A percentile compares a stretch with the other conserved stretches of the same genome.
Evolutionary conservation across 1,284 basidiomycete species (phyloP).

Genomic region (Phenoliferia sp.): DNA sequence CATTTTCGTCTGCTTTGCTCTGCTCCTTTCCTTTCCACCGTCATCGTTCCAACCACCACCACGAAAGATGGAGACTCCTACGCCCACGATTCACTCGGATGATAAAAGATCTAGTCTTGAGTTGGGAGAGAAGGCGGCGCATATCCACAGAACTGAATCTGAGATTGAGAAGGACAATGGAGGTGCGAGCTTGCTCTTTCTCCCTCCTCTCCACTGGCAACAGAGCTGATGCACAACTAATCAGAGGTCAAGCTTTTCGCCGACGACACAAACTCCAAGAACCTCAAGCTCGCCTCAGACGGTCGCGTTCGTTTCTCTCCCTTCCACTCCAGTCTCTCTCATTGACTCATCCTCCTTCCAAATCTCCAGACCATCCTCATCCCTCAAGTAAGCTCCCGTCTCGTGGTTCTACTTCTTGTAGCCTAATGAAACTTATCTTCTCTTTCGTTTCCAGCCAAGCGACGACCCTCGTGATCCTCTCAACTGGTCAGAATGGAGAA

Average conservation of each 20-base stretch:
- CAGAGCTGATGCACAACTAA: not conserved
- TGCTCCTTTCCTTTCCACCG: no score
- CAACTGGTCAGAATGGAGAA: slow-evolving; percentile 23
- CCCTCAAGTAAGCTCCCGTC: no score
- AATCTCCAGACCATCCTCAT: slow-evolving; percentile 6
- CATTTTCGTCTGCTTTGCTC: no score
- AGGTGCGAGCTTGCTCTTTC: not conserved
- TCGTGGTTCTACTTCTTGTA: no score
- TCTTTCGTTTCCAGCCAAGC: slow-evolving; percentile 12
- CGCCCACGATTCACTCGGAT: no score
- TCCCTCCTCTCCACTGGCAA: not conserved
- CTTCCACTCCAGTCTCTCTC: not conserved
- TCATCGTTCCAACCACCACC: no score
- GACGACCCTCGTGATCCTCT: slow-evolving; percentile 28
- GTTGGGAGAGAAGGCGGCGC: not conserved
- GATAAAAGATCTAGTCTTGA: slow-evolving; percentile 1
- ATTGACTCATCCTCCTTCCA: not conserved
- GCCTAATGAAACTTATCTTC: no score
- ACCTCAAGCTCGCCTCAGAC: slow-evolving; percentile 26
- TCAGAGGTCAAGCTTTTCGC: slow-evolving; percentile 3
- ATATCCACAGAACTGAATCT: slow-evolving; percentile 6
- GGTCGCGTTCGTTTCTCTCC: slow-evolving; percentile 13
- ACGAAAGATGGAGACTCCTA: no score
- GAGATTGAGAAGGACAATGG: slow-evolving; percentile 18
- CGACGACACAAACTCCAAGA: slow-evolving; percentile 6